Percentiles rank a stretch among this genome's conserved stretches.
These are phyloP conservation scores for Alternaria atra DNA, from an alignment of 2,329 filamentous ascomycete genomes.

Conservation along the genomic window DNA sequence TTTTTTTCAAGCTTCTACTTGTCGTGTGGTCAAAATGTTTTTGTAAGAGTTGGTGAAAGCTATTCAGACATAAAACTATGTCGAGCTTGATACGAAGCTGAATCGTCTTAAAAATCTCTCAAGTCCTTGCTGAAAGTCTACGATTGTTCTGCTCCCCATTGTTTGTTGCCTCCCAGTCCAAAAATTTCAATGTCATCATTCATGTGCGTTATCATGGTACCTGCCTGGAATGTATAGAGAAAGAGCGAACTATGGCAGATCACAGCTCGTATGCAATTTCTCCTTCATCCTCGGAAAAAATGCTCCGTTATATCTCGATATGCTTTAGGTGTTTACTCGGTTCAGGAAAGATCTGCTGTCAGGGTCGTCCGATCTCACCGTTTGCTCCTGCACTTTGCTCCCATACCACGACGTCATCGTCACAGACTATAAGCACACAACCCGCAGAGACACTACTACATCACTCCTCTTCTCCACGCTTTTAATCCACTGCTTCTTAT, in stretches of 20 bases:
- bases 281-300: too few relatives aligned
- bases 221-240: neutral
- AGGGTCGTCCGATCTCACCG: neutral
- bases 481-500: neutral
- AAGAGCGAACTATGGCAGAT: neutral
- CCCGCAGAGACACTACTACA: neutral
- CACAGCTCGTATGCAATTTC: neutral
- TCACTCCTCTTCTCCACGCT: neutral
- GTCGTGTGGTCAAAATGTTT: neutral
- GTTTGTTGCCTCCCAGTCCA: too few relatives aligned
- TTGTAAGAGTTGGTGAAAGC: accelerated
- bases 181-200: neutral
- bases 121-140: too few relatives aligned
- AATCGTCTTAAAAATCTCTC: neutral
- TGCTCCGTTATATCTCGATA: neutral
- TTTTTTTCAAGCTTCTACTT: neutral
- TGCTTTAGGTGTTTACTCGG: neutral
- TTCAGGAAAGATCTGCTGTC: neutral
- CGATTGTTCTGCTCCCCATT: neutral
- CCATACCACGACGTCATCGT: slow-evolving; percentile 5
- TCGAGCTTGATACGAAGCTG: neutral
- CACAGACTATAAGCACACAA: slow-evolving; percentile 1
- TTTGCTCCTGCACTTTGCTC: slow-evolving; percentile 9
- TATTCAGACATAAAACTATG: neutral
- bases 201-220: neutral